Conservation (phyloP, 2,329 filamentous ascomycete species). For the Pseudogymnoascus verrucosus region DNA sequence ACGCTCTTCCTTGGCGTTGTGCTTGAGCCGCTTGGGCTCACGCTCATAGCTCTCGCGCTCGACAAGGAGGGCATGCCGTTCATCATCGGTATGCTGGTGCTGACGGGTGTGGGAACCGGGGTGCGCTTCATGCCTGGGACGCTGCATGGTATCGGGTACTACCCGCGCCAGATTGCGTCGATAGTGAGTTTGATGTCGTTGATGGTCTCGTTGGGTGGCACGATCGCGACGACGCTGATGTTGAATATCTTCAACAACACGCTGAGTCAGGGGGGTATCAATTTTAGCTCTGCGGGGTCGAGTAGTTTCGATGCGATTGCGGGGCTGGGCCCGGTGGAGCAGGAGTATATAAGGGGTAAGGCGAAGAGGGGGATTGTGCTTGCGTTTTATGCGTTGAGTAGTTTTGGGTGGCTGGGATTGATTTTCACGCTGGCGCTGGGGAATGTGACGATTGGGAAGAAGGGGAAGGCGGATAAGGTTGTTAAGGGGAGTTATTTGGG, state of each 20-base stretch:
- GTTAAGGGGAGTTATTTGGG: neutral
- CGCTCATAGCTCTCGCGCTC: constrained; percentile 49
- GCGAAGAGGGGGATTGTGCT: constrained; percentile 54
- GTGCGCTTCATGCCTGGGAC: constrained; percentile 53
- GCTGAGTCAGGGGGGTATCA: constrained; percentile 15
- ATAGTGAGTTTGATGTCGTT: constrained; percentile 54
- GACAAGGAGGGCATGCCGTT: constrained; percentile 38
- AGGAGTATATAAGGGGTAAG: constrained; percentile 33
- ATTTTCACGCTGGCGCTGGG: constrained; percentile 38
- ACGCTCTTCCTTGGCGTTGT: constrained; percentile 49
- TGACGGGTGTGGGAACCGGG: constrained; percentile 55
- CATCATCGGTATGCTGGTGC: constrained; percentile 59
- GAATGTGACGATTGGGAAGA: constrained; percentile 42
- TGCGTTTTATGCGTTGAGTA: constrained; percentile 54
- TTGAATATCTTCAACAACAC: constrained; percentile 60
- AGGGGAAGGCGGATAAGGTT: constrained; percentile 18
- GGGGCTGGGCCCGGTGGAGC: constrained; percentile 28
- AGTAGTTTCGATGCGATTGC: constrained; percentile 31
- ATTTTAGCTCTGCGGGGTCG: constrained; percentile 25
- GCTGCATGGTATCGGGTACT: constrained; percentile 56
- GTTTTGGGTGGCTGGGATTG: constrained; percentile 45
- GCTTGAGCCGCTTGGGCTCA: constrained; percentile 50
- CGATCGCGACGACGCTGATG: constrained; percentile 59
- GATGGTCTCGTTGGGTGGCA: constrained; percentile 55
- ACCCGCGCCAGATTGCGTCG: constrained; percentile 47